Base-by-base conservation (phyloP, 2,329 filamentous ascomycete genomes). In the Neopestalotiopsis sp. region DNA sequence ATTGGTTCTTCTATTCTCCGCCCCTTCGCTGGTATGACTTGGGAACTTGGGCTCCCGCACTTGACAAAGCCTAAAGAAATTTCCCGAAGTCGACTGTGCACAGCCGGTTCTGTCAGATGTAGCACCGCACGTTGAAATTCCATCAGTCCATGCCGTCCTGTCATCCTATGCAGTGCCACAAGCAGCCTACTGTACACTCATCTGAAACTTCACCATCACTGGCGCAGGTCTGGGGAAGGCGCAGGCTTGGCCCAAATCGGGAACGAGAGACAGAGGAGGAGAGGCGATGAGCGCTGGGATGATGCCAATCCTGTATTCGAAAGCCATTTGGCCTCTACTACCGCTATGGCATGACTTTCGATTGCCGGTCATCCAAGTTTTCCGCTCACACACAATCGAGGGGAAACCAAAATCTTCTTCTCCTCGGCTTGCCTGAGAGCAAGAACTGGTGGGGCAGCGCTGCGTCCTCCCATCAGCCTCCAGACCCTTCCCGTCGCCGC, bases 71-170 rank as follows among this genome's bases (percentile, higher is more conserved):
- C 20, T 28, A 73, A 74, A 73, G 70, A 73, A 76, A 74, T 76
- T 75, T 76, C 77, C 79, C 79, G 77, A 77, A 77, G 76, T 78
- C 78, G 73, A 76, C 73, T 77, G 79, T 77, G 76, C 71, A 78
- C 75, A 79, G 72, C 78, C 78, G 78, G 70, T 70, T 67, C 71
- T 71, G 74, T 75, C 70, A 67, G 75, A 75, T 67, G 75, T 76
- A 65, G 70, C 70, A 76, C 74, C 68, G 70, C 68, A 67, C 74
- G 61, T 70, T 68, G 70, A 67, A 67, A 65, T 58, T 28, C 34
- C 69, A 61, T n/a, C 38, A 28, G 34, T 30, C 67, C 70, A 69
- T 70, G 69, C 57, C 67, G 68, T 74, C 76, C 76, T 79, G 76
- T 77, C 76, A 78, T 76, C 70, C 75, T 74, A 70, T 77, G 75